phyloP scores from a whole-genome alignment of 2,329 filamentous ascomycete species.

The Elsinoe fawcettii region DNA sequence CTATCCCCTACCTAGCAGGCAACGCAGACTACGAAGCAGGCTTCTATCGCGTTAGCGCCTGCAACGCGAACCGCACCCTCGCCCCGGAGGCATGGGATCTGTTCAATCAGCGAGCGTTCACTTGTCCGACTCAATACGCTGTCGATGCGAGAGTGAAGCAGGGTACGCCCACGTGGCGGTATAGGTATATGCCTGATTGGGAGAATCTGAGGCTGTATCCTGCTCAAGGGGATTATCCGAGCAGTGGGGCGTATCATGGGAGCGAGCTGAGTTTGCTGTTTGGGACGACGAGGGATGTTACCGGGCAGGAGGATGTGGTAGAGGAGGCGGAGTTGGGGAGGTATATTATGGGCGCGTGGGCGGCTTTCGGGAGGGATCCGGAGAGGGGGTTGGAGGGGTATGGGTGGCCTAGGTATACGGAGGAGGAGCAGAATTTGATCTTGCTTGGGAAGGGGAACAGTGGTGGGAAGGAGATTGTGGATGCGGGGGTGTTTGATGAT shows the following conservation, averaged over 20 bases:
- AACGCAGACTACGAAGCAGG: conserved; percentile 42
- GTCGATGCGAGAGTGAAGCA: conserved; percentile 30
- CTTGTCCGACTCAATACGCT: conserved; percentile 38
- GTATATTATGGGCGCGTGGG: conserved; percentile 28
- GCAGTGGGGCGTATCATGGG: conserved; percentile 44
- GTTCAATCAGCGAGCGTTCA: conserved; percentile 20
- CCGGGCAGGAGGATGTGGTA: conserved; percentile 20
- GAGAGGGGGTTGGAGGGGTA: conserved; percentile 24
- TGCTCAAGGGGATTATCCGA: conserved; percentile 26
- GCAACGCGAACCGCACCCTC: not conserved
- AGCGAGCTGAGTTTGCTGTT: conserved; percentile 28
- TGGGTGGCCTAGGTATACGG: conserved; percentile 33
- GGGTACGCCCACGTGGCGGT: conserved; percentile 37
- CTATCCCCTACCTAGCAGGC: conserved; percentile 36
- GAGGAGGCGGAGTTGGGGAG: conserved; percentile 19
- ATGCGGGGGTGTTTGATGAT: not conserved
- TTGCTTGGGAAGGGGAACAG: not conserved
- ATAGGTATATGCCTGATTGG: conserved; percentile 45
- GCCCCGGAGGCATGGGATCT: conserved; percentile 19
- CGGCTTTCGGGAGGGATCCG: conserved; percentile 29
- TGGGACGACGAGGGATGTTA: conserved; percentile 25
- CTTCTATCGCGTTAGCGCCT: conserved; percentile 37
- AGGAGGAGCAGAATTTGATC: not conserved
- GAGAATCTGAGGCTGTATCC: conserved; percentile 37
- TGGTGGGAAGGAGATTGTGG: not conserved